Evolutionary conservation across 2,329 filamentous ascomycete genomes (phyloP).

Genomic region (Dothideomycetidae sp.): DNA sequence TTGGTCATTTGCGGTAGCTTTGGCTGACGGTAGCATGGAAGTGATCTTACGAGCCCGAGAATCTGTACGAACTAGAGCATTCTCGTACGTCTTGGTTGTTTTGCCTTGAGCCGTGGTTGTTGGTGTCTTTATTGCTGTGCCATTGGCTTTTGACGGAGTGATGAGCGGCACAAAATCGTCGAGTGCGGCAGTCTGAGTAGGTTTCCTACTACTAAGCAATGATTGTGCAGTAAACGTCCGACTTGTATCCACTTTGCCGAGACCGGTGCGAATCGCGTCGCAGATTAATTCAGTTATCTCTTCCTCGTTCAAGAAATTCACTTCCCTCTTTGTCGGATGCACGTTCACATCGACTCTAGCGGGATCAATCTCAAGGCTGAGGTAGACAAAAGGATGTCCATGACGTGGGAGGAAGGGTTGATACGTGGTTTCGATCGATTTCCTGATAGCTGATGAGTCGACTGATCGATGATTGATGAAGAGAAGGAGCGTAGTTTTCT

Average conservation of each 20-base stretch:
- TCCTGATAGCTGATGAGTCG: conserved; percentile 76
- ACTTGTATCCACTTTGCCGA: conserved; percentile 82
- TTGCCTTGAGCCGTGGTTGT: conserved; percentile 19
- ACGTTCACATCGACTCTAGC: conserved; percentile 91
- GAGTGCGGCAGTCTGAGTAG: conserved; percentile 21
- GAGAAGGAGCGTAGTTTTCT: conserved; percentile 71
- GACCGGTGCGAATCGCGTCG: conserved; percentile 58
- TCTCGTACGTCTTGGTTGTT: conserved; percentile 53
- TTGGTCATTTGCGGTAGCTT: conserved; percentile 25
- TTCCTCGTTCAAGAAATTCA: conserved; percentile 95
- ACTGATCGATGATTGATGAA: conserved; percentile 97
- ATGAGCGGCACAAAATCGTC: conserved; percentile 17
- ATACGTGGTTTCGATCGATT: conserved; percentile 83
- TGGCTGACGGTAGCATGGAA: conserved; percentile 63
- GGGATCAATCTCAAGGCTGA: conserved; percentile 86
- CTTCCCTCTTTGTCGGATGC: conserved; percentile 90
- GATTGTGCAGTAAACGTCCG: conserved; percentile 91
- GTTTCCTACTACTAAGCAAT: conserved; percentile 49
- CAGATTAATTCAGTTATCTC: conserved; percentile 85
- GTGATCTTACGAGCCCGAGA: conserved; percentile 85
- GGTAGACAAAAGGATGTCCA: conserved; percentile 84
- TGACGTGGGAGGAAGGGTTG: conserved; percentile 78
- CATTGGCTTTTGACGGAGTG: conserved; percentile 20
- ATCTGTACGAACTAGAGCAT: conserved; percentile 83
- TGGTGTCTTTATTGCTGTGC: conserved; percentile 18